These are phyloP conservation scores for Phialophora macrospora DNA, from an alignment of 2,329 filamentous ascomycete genomes.

Conservation along the genomic window DNA sequence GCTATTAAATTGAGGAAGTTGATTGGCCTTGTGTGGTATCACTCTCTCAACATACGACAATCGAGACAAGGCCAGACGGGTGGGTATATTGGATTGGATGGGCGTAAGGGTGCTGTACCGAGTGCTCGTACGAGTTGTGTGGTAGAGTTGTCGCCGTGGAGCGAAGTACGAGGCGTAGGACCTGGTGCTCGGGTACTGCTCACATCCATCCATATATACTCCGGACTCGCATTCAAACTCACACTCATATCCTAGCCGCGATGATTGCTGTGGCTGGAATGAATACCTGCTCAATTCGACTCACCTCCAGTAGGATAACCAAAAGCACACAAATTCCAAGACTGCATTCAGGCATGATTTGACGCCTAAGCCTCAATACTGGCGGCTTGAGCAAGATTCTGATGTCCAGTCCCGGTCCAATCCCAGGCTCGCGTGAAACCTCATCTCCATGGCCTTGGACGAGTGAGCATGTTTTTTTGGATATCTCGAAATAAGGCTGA, in stretches of 20 bases:
- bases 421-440: not conserved
- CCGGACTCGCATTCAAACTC: no score
- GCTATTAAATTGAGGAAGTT: no score
- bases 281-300: slow-evolving; percentile 2
- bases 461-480: slow-evolving; percentile 13
- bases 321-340: not conserved
- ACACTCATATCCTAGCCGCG: not conserved
- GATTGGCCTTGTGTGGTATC: no score
- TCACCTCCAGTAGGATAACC: not conserved
- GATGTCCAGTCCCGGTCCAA: not conserved
- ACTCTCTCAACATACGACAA: no score
- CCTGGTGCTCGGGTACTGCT: not conserved
- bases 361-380: not conserved
- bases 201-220: not conserved
- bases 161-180: not conserved
- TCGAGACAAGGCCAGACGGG: no score
- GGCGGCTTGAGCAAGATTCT: not conserved
- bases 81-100: no score
- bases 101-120: no score
- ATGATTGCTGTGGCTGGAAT: not conserved
- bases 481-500: not conserved
- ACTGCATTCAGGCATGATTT: not conserved
- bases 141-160: no score
- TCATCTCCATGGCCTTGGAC: not conserved
- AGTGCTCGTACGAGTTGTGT: no score